These are phyloP conservation scores for Fragaria ananassa DNA, from an alignment of 306 rosid species.

Conservation along the genomic window DNA sequence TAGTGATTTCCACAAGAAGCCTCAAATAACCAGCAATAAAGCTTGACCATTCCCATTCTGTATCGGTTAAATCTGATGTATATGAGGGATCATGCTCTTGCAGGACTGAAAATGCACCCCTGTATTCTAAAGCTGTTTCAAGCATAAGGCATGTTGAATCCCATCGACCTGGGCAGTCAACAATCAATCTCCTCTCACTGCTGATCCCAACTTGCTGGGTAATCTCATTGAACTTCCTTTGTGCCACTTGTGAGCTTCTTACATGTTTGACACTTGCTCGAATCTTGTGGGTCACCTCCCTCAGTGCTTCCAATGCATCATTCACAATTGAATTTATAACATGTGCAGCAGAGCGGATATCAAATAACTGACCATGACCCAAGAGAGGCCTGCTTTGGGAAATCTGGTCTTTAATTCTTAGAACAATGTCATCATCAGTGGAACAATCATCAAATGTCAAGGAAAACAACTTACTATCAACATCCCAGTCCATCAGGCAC, in stretches of 20 bases:
- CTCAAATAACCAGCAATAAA: conserved; percentile 61
- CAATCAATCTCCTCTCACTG: conserved; percentile 51
- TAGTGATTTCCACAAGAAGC: conserved; percentile 72
- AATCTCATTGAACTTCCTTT: conserved; percentile 70
- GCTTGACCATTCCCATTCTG: conserved; percentile 77
- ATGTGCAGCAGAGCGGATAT: conserved; percentile 79
- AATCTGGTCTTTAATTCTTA: conserved; percentile 67
- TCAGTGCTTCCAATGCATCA: conserved; percentile 59
- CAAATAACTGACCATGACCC: conserved; percentile 66
- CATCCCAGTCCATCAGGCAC: conserved; percentile 77
- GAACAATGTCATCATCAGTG: conserved; percentile 61
- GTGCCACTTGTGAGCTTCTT: conserved; percentile 69
- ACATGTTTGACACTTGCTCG: conserved; percentile 66
- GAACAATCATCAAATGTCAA: conserved; percentile 87
- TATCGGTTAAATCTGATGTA: conserved; percentile 52
- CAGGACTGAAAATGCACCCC: conserved; percentile 59
- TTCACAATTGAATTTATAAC: conserved; percentile 58
- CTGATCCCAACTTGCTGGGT: conserved; percentile 59
- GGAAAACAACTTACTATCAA: conserved; percentile 82
- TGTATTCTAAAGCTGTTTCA: conserved; percentile 74
- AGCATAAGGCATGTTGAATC: conserved; percentile 76
- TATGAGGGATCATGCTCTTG: conserved; percentile 67
- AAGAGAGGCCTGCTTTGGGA: conserved; percentile 66
- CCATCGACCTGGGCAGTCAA: conserved; percentile 70
- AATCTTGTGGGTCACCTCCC: conserved; percentile 68